phyloP scores from a whole-genome alignment of 805 yeast genomes.

The Candida silvatica region DNA sequence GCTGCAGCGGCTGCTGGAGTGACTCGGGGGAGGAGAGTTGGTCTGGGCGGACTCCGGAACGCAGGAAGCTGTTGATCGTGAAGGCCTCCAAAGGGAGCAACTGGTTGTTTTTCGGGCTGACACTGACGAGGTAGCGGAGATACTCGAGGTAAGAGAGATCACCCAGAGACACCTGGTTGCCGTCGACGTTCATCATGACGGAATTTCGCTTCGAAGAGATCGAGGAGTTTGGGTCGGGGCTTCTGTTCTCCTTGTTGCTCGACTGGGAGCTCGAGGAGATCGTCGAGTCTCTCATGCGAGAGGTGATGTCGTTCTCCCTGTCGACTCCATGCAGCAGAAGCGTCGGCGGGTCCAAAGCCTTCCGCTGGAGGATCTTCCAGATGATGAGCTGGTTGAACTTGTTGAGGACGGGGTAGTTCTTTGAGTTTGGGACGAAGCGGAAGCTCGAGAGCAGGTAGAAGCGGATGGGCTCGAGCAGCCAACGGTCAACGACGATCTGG shows the following conservation, averaged over 20 bases:
- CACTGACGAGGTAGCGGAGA: conserved; percentile 13
- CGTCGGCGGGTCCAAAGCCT: conserved; percentile 30
- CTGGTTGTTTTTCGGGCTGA: conserved; percentile 16
- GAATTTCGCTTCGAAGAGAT: conserved; percentile 1
- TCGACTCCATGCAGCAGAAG: conserved; percentile 48
- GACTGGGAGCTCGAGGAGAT: conserved; percentile 8
- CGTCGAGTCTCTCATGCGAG: conserved; percentile 5
- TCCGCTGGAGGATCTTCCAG: conserved; percentile 33
- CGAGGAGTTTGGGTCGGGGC: too few relatives aligned
- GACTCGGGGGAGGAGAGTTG: conserved; percentile 10
- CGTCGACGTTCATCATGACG: conserved; percentile 10
- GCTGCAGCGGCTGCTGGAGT: conserved; percentile 57
- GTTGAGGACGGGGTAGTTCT: conserved; percentile 56
- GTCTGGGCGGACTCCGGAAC: conserved; percentile 7
- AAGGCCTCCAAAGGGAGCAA: conserved; percentile 21
- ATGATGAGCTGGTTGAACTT: conserved; percentile 45
- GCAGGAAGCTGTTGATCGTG: conserved; percentile 13
- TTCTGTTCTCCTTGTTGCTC: too few relatives aligned
- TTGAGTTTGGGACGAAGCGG: conserved; percentile 49
- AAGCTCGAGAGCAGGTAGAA: conserved; percentile 48
- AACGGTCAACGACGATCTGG: conserved; percentile 40
- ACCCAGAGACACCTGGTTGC: conserved; percentile 16
- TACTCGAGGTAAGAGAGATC: conserved; percentile 24
- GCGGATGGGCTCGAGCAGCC: conserved; percentile 63
- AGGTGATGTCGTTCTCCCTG: conserved; percentile 23